phyloP scores from a whole-genome alignment of 1,284 basidiomycete species.

The Cryptococcus sp. region DNA sequence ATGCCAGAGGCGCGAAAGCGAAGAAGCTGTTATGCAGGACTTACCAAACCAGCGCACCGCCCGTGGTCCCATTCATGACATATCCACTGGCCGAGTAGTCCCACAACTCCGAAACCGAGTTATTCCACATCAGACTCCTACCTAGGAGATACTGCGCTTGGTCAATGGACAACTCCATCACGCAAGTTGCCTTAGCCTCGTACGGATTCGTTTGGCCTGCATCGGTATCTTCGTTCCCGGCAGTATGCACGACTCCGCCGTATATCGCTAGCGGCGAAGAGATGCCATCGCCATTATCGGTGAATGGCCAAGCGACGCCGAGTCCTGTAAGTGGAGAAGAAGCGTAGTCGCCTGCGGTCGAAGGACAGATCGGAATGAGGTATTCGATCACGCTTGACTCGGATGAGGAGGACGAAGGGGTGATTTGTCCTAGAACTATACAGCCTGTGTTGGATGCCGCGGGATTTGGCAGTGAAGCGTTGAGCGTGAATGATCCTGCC shows the following conservation, averaged over 20 bases:
- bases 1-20: no score
- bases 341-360: neutral
- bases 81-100: slow-evolving; percentile 1
- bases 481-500: slow-evolving; percentile 7
- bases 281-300: neutral
- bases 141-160: slow-evolving; percentile 12
- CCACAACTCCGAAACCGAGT: slow-evolving; percentile 1
- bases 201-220: neutral
- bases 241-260: neutral
- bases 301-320: slow-evolving; percentile 2
- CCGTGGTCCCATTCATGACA: slow-evolving; percentile 11
- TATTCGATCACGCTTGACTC: neutral
- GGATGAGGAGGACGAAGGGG: neutral
- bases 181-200: slow-evolving; percentile 5
- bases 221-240: neutral
- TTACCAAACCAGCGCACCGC: slow-evolving; percentile 9
- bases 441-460: slow-evolving; percentile 1
- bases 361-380: slow-evolving; percentile 4
- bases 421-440: slow-evolving; percentile 7
- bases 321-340: neutral
- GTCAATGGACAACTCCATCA: slow-evolving; percentile 8
- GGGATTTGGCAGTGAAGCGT: neutral
- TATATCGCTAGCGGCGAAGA: slow-evolving; percentile 5
- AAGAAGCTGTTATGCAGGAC: neutral
- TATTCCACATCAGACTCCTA: slow-evolving; percentile 8